Evolutionary conservation across 2,329 filamentous ascomycete genomes (phyloP).

Genomic region (Trichoderma pleuroti): DNA sequence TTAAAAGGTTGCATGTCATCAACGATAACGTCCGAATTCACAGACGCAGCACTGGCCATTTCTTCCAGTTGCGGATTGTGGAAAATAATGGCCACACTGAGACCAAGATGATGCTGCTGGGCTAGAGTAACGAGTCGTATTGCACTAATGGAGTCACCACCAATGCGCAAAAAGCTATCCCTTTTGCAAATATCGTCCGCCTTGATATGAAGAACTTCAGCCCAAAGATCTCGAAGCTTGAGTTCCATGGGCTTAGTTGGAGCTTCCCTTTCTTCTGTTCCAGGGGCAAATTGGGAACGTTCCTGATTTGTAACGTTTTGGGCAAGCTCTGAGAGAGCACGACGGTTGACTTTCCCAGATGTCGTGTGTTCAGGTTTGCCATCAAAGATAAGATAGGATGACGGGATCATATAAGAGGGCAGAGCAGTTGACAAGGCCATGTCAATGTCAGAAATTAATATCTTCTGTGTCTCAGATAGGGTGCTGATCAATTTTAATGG

Average conservation of each 20-base stretch:
- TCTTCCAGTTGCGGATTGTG: neutral
- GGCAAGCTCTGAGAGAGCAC: neutral
- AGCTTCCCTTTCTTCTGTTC: neutral
- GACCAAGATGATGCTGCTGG: neutral
- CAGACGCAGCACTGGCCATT: neutral
- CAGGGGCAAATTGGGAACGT: neutral
- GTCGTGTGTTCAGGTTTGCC: conserved; percentile 20
- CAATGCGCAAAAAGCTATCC: conserved; percentile 17
- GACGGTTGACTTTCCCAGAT: conserved; percentile 22
- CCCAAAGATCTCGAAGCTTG: conserved; percentile 12
- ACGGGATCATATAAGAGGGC: conserved; percentile 24
- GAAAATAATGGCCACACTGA: neutral
- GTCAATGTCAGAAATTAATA: conserved; percentile 15
- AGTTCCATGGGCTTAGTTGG: conserved; percentile 4
- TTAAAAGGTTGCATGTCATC: neutral
- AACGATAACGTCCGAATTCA: neutral
- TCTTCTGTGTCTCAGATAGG: conserved; percentile 10
- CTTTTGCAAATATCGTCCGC: conserved; percentile 4
- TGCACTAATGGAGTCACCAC: conserved; percentile 18
- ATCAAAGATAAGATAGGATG: conserved; percentile 20
- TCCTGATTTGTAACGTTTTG: neutral
- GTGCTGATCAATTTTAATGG: neutral
- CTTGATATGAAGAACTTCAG: neutral
- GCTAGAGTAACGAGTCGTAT: conserved; percentile 1
- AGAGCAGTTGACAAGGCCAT: conserved; percentile 6